Evolutionary conservation across 163 green algal species (phyloP), one percentile per base, ranked within the genome.

Genomic region (Chlamydomonas reinhardtii): DNA sequence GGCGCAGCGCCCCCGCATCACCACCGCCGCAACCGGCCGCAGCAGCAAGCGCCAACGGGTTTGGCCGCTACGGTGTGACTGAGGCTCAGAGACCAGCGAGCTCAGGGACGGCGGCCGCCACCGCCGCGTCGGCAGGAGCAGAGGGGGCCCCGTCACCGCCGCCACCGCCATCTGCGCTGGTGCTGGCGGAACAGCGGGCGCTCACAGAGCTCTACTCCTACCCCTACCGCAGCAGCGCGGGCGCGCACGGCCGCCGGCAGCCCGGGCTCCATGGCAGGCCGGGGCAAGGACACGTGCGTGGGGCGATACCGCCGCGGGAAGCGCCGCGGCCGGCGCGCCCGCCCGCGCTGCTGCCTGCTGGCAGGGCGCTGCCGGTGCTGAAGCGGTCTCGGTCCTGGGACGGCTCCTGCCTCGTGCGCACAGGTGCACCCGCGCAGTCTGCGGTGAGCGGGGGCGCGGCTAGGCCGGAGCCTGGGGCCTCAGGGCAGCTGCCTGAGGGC

Each of bases 381-480:
- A 86, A 86, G 69, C 80, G 80, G 8, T 74, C 54, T 0, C 70
- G 80, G 16, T 73, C 80, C 20, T 85, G 79, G 79, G 79, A 77
- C 32, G 76, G 76, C 34, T 17, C 59, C 2, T 29, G 59, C 9
- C 48, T 56, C 48, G 20, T 12, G 16, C 59, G 59, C 29, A 25
- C 31, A 12, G 54, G 48, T 27, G 31, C 29, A 6, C 24, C 66
- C 15, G 16, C 66, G 15, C 17, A 2, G 15, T 1, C 16, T 73
- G 66, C 66, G 31, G 11, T 24, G 12, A 35, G 64, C 15, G 1
- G 4, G 15, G 27, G 9, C 9, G 64, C 29, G 39, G 64, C 29
- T n/a, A 0, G 19, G 29, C 29, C 29, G 48, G 17, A 29, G n/a
- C n/a, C n/a, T 29, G 12, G 3, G 29, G 73, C 5, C 12, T 29